These are phyloP conservation scores for Ophiocordyceps camponoti-rufipedis DNA, from an alignment of 2,329 filamentous ascomycete genomes.

Conservation along the genomic window DNA sequence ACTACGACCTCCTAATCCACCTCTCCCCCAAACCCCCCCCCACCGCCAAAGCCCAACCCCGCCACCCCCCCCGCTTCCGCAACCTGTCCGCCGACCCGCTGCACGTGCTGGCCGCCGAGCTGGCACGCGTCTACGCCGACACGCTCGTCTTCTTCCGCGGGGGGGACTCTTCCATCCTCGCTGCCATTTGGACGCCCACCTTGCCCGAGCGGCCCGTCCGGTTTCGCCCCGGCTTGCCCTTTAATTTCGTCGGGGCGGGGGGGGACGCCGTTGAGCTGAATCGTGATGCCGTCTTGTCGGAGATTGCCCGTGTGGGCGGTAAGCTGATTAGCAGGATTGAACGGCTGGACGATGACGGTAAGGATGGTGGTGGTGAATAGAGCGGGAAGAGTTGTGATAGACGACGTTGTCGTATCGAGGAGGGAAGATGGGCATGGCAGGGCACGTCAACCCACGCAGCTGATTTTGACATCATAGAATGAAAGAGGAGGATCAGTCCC, in stretches of 20 bases:
- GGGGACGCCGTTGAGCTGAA: conserved; percentile 43
- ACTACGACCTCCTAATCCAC: conserved; percentile 64
- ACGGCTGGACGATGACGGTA: conserved; percentile 8
- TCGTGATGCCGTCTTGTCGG: conserved; percentile 45
- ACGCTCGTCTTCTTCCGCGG: conserved; percentile 69
- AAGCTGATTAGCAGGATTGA: conserved; percentile 53
- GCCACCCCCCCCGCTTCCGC: conserved; percentile 43
- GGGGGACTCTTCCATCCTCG: conserved; percentile 36
- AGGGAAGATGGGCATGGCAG: no score
- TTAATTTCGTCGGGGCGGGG: conserved; percentile 27
- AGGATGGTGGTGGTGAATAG: neutral
- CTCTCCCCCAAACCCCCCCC: conserved; percentile 37
- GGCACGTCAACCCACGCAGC: no score
- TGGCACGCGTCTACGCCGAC: conserved; percentile 47
- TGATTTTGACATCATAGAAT: no score
- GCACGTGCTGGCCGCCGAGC: conserved; percentile 44
- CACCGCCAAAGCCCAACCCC: conserved; percentile 19
- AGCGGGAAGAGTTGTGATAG: no score
- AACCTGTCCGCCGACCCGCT: conserved; percentile 58
- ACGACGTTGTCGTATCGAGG: no score
- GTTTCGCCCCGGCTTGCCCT: conserved; percentile 56
- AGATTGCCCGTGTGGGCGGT: conserved; percentile 52
- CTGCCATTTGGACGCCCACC: conserved; percentile 39
- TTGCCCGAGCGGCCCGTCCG: conserved; percentile 20
- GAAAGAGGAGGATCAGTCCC: no score